Conservation (phyloP, 2,329 filamentous ascomycete species). For the Passalora sequoiae region DNA sequence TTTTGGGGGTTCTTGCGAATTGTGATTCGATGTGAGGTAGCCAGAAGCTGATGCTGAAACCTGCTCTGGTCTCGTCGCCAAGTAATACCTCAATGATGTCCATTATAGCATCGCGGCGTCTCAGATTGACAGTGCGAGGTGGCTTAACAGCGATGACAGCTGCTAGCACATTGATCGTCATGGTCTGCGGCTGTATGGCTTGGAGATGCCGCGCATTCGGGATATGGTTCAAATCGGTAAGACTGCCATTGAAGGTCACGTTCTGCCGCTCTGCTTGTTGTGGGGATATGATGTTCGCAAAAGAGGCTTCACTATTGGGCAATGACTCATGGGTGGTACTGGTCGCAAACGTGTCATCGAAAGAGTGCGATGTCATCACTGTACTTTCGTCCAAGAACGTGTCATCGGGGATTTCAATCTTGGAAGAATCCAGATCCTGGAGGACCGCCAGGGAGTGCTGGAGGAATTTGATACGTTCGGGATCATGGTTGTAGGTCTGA, state of each 20-base stretch:
- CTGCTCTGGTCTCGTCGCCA: constrained; percentile 76
- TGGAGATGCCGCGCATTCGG: constrained; percentile 62
- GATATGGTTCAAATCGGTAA: constrained; percentile 64
- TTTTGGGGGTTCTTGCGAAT: constrained; percentile 16
- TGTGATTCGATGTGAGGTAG: constrained; percentile 45
- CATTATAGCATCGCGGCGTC: constrained; percentile 43
- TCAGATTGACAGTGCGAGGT: constrained; percentile 63
- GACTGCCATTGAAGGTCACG: constrained; percentile 40
- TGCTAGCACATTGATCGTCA: constrained; percentile 76
- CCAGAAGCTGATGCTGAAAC: constrained; percentile 84
- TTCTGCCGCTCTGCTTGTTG: constrained; percentile 16
- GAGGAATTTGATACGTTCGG: constrained; percentile 59
- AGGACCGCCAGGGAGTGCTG: constrained; percentile 71
- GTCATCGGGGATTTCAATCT: constrained; percentile 38
- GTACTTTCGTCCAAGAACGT: constrained; percentile 32
- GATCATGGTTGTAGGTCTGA: background rate
- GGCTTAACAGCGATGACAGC: constrained; percentile 68
- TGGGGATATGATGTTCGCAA: constrained; percentile 6
- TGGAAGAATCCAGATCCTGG: constrained; percentile 59
- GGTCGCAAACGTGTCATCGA: constrained; percentile 24
- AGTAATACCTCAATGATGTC: constrained; percentile 72
- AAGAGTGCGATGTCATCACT: constrained; percentile 37
- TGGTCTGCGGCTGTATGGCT: constrained; percentile 69
- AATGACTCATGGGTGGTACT: constrained; percentile 24
- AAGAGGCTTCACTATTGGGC: constrained; percentile 15